These are phyloP conservation scores for Fusarium verticillioides DNA, from an alignment of 2,329 filamentous ascomycete genomes.

Conservation along the genomic window DNA sequence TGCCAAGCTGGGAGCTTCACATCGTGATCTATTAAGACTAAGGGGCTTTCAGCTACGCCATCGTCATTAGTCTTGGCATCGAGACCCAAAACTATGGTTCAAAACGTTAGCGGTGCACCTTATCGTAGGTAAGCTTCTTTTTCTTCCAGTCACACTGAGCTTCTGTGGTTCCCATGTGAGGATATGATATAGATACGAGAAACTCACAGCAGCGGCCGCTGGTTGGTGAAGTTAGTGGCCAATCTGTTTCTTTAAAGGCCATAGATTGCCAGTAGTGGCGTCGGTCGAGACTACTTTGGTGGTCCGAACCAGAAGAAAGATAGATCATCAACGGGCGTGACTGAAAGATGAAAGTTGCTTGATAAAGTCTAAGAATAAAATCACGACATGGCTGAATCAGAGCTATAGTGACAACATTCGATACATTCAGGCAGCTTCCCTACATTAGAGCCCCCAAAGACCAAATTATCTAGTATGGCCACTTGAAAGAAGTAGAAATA, in stretches of 20 bases:
- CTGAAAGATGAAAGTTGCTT: accelerated
- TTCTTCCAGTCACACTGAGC: background rate
- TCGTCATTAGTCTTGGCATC: background rate
- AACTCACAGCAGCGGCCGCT: background rate
- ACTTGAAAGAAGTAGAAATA: constrained; percentile 21
- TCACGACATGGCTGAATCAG: accelerated
- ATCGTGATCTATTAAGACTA: background rate
- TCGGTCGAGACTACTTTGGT: background rate
- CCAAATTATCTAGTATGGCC: background rate
- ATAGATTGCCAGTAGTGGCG: accelerated
- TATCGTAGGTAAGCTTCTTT: background rate
- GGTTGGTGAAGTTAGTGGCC: accelerated
- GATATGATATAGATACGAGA: background rate
- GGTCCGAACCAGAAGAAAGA: background rate
- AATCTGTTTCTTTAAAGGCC: background rate
- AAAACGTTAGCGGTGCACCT: background rate
- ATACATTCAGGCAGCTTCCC: background rate
- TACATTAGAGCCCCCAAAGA: accelerated
- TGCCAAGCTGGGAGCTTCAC: background rate
- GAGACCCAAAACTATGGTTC: background rate
- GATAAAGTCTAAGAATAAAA: too few relatives aligned
- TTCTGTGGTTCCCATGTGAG: background rate
- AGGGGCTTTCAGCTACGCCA: background rate
- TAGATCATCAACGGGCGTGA: accelerated
- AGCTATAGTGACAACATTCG: background rate